These are phyloP conservation scores for Leucogyrophana mollusca DNA, from an alignment of 768 basidiomycete species.

Conservation along the genomic window DNA sequence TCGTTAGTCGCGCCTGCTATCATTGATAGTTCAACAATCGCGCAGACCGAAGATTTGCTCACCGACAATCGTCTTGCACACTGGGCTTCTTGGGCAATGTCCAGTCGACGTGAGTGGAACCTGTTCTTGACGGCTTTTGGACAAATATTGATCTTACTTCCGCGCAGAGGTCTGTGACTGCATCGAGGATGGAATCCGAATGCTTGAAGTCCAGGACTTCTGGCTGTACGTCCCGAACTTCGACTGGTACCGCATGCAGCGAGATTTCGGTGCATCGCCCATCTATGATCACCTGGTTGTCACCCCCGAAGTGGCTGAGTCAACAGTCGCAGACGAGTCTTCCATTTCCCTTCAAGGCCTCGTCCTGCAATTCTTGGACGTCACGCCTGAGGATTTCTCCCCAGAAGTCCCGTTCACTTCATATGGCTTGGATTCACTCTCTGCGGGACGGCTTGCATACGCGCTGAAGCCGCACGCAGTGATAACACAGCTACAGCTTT, in stretches of 20 bases:
- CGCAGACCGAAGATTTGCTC: slow-evolving; percentile 3
- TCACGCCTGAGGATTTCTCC: slow-evolving; percentile 33
- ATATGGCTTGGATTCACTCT: slow-evolving; percentile 43
- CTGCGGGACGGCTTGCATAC: slow-evolving; percentile 36
- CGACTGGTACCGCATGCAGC: slow-evolving; percentile 26
- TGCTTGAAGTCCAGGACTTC: slow-evolving; percentile 20
- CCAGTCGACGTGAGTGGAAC: slow-evolving; percentile 9
- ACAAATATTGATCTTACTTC: background rate
- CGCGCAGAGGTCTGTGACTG: slow-evolving; percentile 25
- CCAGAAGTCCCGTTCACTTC: slow-evolving; percentile 37
- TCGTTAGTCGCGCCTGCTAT: slow-evolving; percentile 32
- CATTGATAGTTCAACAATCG: slow-evolving; percentile 19
- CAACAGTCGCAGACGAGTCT: slow-evolving; percentile 1
- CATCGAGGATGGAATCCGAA: slow-evolving; percentile 31
- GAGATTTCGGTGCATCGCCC: slow-evolving; percentile 17
- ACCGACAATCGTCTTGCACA: slow-evolving; percentile 4
- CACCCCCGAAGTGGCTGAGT: slow-evolving; percentile 6
- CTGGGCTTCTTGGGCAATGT: slow-evolving; percentile 10
- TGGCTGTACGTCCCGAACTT: slow-evolving; percentile 33
- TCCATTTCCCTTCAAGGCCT: slow-evolving; percentile 12
- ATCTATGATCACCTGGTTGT: slow-evolving; percentile 21
- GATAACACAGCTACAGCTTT: slow-evolving; percentile 35
- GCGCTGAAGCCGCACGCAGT: slow-evolving; percentile 28
- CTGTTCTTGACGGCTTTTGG: background rate
- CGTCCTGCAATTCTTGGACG: slow-evolving; percentile 23